Evolutionary conservation across 257 asterid species (phyloP).

Genomic region (Nicotiana tabacum): DNA sequence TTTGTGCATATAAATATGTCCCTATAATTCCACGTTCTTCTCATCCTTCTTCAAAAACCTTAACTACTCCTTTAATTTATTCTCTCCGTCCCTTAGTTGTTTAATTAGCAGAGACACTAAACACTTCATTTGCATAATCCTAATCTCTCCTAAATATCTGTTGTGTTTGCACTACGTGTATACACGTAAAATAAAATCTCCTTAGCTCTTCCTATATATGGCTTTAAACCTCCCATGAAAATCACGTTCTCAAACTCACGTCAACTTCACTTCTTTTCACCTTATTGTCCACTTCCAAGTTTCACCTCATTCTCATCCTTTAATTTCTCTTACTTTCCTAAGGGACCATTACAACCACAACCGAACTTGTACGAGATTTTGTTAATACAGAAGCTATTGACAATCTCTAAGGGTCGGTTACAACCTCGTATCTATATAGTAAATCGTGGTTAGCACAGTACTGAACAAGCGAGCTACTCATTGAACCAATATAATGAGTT

Average conservation of each 20-base stretch:
- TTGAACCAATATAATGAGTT: slow-evolving; percentile 26
- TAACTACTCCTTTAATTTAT: neutral
- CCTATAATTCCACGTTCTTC: slow-evolving; percentile 2
- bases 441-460: neutral
- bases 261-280: neutral
- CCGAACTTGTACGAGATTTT: neutral
- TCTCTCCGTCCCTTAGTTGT: neutral
- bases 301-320: too few relatives aligned
- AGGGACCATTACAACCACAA: neutral
- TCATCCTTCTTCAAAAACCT: neutral
- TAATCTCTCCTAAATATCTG: neutral
- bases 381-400: neutral
- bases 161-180: neutral
- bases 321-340: neutral
- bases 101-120: neutral
- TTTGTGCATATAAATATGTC: neutral
- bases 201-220: neutral
- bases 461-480: neutral
- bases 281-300: neutral
- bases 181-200: neutral
- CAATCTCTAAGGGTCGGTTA: neutral
- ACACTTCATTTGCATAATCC: neutral
- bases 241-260: neutral
- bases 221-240: neutral
- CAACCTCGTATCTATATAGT: neutral